phyloP scores from a whole-genome alignment of 2,329 filamentous ascomycete genomes.

The Colletotrichum camelliae region DNA sequence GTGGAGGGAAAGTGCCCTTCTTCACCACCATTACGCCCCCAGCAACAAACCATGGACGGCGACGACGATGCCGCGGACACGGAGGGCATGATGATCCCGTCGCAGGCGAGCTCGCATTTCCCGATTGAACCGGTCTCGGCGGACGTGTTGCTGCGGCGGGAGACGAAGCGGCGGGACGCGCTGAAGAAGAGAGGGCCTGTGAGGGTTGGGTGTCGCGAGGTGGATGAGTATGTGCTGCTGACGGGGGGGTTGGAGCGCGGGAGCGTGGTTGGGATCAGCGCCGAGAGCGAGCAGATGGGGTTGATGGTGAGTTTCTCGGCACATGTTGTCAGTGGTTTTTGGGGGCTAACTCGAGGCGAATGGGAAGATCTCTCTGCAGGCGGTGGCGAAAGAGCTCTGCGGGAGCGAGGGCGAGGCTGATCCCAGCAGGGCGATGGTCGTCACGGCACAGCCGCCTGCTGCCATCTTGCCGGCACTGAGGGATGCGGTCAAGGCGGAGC shows the following conservation, averaged over 20 bases:
- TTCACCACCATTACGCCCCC: neutral
- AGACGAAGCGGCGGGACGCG: constrained; percentile 39
- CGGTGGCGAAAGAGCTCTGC: constrained; percentile 45
- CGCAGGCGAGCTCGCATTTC: constrained; percentile 54
- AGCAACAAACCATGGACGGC: neutral
- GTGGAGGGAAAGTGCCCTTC: neutral
- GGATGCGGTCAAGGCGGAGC: constrained; percentile 43
- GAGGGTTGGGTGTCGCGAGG: constrained; percentile 49
- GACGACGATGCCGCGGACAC: neutral
- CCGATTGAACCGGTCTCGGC: constrained; percentile 50
- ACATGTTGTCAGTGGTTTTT: neutral
- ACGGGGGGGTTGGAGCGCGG: constrained; percentile 55
- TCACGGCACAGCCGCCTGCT: constrained; percentile 52
- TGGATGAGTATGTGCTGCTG: constrained; percentile 56
- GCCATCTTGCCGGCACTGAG: constrained; percentile 47
- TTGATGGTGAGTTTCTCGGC: constrained; percentile 44
- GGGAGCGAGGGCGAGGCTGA: constrained; percentile 25
- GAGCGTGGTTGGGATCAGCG: constrained; percentile 57
- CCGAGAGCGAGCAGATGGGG: constrained; percentile 55
- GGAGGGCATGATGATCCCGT: constrained; percentile 4
- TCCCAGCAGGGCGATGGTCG: constrained; percentile 42
- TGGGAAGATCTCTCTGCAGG: constrained; percentile 53
- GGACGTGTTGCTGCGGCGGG: constrained; percentile 43
- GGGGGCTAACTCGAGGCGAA: neutral
- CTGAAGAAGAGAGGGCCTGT: constrained; percentile 35